These are phyloP conservation scores for Scopulariopsis brevicaulis DNA, from an alignment of 2,329 filamentous ascomycete genomes.

Conservation along the genomic window DNA sequence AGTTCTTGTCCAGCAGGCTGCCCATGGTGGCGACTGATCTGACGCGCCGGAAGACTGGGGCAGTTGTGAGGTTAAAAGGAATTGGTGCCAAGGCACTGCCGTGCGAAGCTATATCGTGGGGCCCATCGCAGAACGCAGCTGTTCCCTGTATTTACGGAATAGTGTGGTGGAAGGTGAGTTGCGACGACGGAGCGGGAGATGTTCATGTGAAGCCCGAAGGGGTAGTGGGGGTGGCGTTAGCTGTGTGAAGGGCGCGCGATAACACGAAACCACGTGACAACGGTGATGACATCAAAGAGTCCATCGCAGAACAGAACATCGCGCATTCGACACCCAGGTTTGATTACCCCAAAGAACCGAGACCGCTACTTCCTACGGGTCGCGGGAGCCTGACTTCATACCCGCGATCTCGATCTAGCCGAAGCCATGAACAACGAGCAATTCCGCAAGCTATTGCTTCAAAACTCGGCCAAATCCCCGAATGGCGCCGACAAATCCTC, in stretches of 20 bases:
- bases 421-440: conserved; percentile 82
- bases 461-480: conserved; percentile 28
- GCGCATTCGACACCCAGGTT: neutral
- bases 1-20: conserved; percentile 50
- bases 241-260: neutral
- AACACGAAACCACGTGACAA: neutral
- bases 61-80: neutral
- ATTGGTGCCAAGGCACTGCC: neutral
- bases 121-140: neutral
- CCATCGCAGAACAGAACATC: neutral
- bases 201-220: neutral
- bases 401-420: neutral
- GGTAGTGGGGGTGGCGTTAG: neutral
- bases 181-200: neutral
- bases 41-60: neutral
- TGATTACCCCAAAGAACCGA: neutral
- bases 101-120: neutral
- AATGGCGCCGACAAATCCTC: conserved; percentile 34
- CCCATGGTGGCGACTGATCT: conserved; percentile 36
- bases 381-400: neutral
- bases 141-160: neutral
- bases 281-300: neutral
- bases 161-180: neutral
- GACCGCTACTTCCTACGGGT: neutral
- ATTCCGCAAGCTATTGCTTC: conserved; percentile 69